Evolutionary conservation across 2,329 filamentous ascomycete genomes (phyloP), one percentile per base, ranked within the genome.

Genomic region (Hawksworthiomyces lignivorus): DNA sequence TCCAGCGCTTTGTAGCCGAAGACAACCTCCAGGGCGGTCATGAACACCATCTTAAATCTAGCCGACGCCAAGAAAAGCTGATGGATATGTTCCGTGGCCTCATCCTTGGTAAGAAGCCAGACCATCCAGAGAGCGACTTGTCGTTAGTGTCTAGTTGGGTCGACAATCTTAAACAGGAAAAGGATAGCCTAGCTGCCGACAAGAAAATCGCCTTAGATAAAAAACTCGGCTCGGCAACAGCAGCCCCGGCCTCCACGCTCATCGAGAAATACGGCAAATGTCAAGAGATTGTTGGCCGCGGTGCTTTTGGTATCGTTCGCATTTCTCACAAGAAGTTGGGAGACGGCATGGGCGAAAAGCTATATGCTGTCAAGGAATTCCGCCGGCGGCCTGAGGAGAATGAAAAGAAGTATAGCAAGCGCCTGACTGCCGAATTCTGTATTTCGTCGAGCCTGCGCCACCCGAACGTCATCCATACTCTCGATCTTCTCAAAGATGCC

Each of bases 241-340:
- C 29, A 4, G 5, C 29, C 0, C 31, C 42, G 80, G 79, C 17
- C 3, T 39, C 45, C 17, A 88, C 88, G 1, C 70, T 98, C 36
- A 86, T 92, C 2, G 87, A 97, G 58, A 97, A 97, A 61, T 98
- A 98, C 60, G 92, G 92, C 54, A 97, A 97, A 66, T 97, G 92
- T 59, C 90, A 97, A 59, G 92, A 98, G 62, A 81, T 98, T 26
- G 87, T 98, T 19, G 92, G 92, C 17, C 87, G 90, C 28, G 92
- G 92, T 47, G 92, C 92, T 31, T 98, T 98, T 62, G 92, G 92
- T 44, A 94, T 98, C 49, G 92, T 98, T 50, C 80, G 92, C 47
- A 95, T 97, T 62, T 95, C 90, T 14, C 92, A 97, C 75, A 98
- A 98, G 67, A 83, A 87, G 47, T 75, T 94, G 47, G 84, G 87